Conservation (phyloP, 164 flowering plant species). For the Piper betle region DNA sequence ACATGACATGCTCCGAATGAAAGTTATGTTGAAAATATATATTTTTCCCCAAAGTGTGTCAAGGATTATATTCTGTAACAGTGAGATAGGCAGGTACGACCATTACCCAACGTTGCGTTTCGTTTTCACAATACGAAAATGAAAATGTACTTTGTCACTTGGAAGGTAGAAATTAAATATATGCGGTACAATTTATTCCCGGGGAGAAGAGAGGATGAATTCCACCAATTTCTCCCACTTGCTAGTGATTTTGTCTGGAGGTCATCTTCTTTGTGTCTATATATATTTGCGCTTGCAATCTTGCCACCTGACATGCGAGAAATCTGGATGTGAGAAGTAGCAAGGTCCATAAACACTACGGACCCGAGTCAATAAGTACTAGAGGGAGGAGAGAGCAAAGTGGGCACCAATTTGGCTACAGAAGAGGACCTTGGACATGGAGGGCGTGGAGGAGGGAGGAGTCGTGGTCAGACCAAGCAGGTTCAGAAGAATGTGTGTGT, state of each 20-base stretch:
- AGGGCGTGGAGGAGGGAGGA: constrained; percentile 1
- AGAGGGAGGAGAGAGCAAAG: background rate
- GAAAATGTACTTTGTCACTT: too few species aligned
- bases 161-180: too few species aligned
- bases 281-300: background rate
- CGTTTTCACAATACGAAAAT: too few species aligned
- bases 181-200: too few species aligned
- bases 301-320: background rate
- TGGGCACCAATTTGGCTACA: background rate
- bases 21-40: too few species aligned
- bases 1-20: too few species aligned
- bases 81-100: too few species aligned
- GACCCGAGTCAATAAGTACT: background rate
- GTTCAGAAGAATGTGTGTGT: constrained; percentile 25
- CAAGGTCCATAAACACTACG: background rate
- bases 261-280: background rate
- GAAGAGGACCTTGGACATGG: background rate
- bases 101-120: too few species aligned
- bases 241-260: background rate
- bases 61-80: too few species aligned
- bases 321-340: background rate
- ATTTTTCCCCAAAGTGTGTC: too few species aligned
- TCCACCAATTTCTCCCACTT: background rate
- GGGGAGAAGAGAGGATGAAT: too few species aligned
- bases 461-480: constrained; percentile 7